Conservation (phyloP, 768 basidiomycete genomes). For the Strobilomyces echinocephalus region DNA sequence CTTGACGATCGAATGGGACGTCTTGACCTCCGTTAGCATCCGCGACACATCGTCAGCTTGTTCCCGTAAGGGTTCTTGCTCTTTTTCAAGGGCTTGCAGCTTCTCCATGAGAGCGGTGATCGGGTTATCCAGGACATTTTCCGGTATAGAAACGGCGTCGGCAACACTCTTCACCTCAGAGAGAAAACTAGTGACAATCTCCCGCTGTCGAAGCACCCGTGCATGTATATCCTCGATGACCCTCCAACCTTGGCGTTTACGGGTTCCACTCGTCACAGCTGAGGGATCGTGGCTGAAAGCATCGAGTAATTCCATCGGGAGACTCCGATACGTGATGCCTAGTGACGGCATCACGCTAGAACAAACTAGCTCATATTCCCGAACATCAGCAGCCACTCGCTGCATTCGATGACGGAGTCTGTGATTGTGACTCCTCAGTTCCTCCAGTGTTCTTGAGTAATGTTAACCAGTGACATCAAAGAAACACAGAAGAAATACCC, state of each 20-base stretch:
- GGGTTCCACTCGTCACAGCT: slow-evolving; percentile 64
- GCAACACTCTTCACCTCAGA: slow-evolving; percentile 10
- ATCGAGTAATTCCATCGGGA: slow-evolving; percentile 67
- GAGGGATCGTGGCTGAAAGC: slow-evolving; percentile 75
- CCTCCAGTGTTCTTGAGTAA: slow-evolving; percentile 51
- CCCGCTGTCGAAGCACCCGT: slow-evolving; percentile 58
- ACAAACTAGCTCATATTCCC: slow-evolving; percentile 63
- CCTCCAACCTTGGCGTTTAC: slow-evolving; percentile 57
- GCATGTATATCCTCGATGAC: slow-evolving; percentile 73
- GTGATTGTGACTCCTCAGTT: slow-evolving; percentile 56
- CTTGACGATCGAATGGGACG: slow-evolving; percentile 54
- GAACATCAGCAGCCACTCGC: slow-evolving; percentile 54
- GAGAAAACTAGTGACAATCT: slow-evolving; percentile 48
- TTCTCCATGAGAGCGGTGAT: slow-evolving; percentile 47
- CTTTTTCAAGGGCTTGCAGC: slow-evolving; percentile 46
- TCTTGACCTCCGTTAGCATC: slow-evolving; percentile 49
- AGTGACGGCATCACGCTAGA: slow-evolving; percentile 45
- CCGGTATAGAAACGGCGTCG: slow-evolving; percentile 14
- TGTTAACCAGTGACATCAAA: neutral
- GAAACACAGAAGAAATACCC: slow-evolving; percentile 4
- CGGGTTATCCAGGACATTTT: slow-evolving; percentile 50
- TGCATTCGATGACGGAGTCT: slow-evolving; percentile 66
- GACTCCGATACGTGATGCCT: slow-evolving; percentile 41
- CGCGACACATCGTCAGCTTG: slow-evolving; percentile 48
- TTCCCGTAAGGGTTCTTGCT: slow-evolving; percentile 40